phyloP scores from a whole-genome alignment of 1,284 basidiomycete species.

The Microbotryum scabiosae region DNA sequence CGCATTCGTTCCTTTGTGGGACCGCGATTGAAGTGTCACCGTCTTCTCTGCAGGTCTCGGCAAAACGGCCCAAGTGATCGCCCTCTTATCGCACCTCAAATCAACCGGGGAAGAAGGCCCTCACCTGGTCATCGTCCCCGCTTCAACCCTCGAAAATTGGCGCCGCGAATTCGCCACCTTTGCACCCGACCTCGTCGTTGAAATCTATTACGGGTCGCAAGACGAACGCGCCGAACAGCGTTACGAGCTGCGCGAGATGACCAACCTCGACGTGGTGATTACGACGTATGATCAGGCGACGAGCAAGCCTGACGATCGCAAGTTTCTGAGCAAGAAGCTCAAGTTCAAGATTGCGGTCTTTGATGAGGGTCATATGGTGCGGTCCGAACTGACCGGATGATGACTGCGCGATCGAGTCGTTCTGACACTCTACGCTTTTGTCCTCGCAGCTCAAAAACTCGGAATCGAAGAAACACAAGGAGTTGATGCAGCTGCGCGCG shows the following conservation, averaged over 20 bases:
- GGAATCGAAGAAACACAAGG: conserved; percentile 86
- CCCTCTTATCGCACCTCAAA: conserved; percentile 84
- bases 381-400: neutral
- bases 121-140: conserved; percentile 89
- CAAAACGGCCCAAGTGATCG: conserved; percentile 97
- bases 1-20: neutral
- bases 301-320: conserved; percentile 74
- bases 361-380: conserved; percentile 10
- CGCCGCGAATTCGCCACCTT: conserved; percentile 90
- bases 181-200: conserved; percentile 70
- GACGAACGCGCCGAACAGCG: conserved; percentile 73
- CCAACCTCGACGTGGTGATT: conserved; percentile 83
- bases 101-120: conserved; percentile 68
- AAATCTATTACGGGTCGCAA: conserved; percentile 89
- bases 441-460: conserved; percentile 96
- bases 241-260: conserved; percentile 52
- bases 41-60: conserved; percentile 60
- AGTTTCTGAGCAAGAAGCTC: conserved; percentile 75
- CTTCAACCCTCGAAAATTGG: conserved; percentile 98
- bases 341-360: conserved; percentile 57
- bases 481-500: conserved; percentile 73
- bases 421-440: conserved; percentile 55
- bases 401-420: no score
- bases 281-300: conserved; percentile 95
- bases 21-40: neutral